These are phyloP conservation scores for Candida khao-thaluensis DNA, from an alignment of 805 yeast species.

Conservation along the genomic window DNA sequence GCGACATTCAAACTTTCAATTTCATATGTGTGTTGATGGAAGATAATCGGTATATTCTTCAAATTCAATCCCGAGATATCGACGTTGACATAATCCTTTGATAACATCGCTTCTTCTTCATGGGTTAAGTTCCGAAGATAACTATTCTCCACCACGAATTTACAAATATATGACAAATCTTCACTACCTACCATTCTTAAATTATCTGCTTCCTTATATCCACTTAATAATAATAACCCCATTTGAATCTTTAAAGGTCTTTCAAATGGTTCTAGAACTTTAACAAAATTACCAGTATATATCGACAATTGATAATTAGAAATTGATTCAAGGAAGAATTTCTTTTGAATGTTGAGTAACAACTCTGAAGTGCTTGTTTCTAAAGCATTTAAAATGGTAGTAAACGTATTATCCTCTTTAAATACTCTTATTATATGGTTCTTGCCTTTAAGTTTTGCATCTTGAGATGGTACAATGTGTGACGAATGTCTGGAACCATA, in stretches of 20 bases:
- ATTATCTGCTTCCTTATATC: conserved; percentile 76
- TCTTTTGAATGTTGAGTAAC: conserved; percentile 67
- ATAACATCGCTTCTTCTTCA: conserved; percentile 68
- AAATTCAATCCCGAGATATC: conserved; percentile 70
- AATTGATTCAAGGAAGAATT: conserved; percentile 67
- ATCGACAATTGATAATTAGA: conserved; percentile 76
- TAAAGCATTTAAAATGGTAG: conserved; percentile 76
- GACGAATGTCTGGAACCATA: conserved; percentile 30
- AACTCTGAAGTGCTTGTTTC: conserved; percentile 77
- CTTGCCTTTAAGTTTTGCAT: conserved; percentile 23
- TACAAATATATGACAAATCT: conserved; percentile 78
- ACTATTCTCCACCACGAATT: conserved; percentile 69
- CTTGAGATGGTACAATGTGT: conserved; percentile 17
- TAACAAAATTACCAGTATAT: conserved; percentile 71
- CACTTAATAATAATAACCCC: conserved; percentile 68
- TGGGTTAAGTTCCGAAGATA: conserved; percentile 58
- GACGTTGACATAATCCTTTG: conserved; percentile 69
- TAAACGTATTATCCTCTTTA: conserved; percentile 79
- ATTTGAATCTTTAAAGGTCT: conserved; percentile 77
- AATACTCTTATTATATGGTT: conserved; percentile 67
- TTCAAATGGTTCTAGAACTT: conserved; percentile 69
- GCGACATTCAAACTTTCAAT: conserved; percentile 81
- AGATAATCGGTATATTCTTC: conserved; percentile 79
- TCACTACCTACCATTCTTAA: conserved; percentile 77
- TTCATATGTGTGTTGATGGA: conserved; percentile 77